These are phyloP conservation scores for Geranomyces variabilis DNA, from an alignment of 192 early-diverging fungal species.

Conservation along the genomic window DNA sequence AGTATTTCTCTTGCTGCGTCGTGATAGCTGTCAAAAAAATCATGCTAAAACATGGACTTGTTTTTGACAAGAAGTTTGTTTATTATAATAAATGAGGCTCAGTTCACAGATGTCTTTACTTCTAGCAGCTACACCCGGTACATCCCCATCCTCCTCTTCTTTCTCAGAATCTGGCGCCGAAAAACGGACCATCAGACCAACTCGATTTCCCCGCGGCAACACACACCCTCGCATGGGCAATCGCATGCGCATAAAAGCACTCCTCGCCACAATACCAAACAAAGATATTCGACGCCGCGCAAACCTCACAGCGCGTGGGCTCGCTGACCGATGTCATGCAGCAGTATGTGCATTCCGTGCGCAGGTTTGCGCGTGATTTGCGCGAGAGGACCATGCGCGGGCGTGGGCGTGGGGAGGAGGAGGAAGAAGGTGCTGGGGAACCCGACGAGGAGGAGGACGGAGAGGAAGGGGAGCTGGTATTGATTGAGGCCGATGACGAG, in stretches of 20 bases:
- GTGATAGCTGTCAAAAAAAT: too few relatives aligned
- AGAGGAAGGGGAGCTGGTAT: neutral
- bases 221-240: neutral
- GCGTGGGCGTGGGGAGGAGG: neutral
- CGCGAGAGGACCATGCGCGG: conserved; percentile 18
- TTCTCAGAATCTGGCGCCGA: neutral
- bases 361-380: conserved; percentile 1
- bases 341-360: conserved; percentile 35
- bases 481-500: neutral
- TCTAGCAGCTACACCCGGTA: too few relatives aligned
- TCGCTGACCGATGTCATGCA: conserved; percentile 28
- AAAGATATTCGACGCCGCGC: conserved; percentile 4
- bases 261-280: conserved; percentile 40
- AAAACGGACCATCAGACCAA: neutral
- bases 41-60: too few relatives aligned
- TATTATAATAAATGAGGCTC: too few relatives aligned
- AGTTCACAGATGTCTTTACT: too few relatives aligned
- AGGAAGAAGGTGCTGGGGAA: neutral
- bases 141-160: too few relatives aligned
- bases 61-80: too few relatives aligned
- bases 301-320: conserved; percentile 20
- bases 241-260: conserved; percentile 30
- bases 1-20: too few relatives aligned
- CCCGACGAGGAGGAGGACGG: neutral
- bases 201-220: neutral